These are phyloP conservation scores for Eragrostis nindensis DNA, from an alignment of 176 grass and related monocot species.

Conservation along the genomic window DNA sequence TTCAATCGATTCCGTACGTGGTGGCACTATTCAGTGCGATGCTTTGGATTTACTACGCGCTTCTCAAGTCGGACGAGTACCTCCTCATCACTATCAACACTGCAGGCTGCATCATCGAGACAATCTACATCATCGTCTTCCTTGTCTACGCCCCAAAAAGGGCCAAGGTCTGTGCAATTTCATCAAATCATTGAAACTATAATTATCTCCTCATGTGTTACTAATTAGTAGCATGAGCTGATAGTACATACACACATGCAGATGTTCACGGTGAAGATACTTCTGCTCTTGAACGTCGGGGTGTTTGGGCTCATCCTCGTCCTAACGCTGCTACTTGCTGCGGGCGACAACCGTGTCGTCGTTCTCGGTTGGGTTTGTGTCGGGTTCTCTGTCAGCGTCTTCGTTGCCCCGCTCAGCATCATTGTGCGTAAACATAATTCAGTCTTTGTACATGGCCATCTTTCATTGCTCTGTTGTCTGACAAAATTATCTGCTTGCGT, in stretches of 20 bases:
- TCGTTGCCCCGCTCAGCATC: slow-evolving; percentile 69
- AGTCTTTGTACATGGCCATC: too few relatives aligned
- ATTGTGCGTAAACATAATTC: slow-evolving; percentile 48
- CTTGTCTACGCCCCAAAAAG: slow-evolving; percentile 63
- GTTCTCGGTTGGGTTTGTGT: slow-evolving; percentile 86
- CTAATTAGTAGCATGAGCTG: too few relatives aligned
- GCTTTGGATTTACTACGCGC: slow-evolving; percentile 91
- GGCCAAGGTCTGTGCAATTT: slow-evolving; percentile 41
- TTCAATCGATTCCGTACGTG: slow-evolving; percentile 89
- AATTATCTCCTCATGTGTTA: background rate
- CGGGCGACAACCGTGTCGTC: slow-evolving; percentile 36
- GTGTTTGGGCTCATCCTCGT: slow-evolving; percentile 65
- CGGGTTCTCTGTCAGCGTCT: slow-evolving; percentile 71
- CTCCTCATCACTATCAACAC: slow-evolving; percentile 80
- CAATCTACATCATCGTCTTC: slow-evolving; percentile 67
- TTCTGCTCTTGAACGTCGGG: slow-evolving; percentile 60
- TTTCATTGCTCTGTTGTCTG: too few relatives aligned
- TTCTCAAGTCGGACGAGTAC: slow-evolving; percentile 56
- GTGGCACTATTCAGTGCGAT: slow-evolving; percentile 82
- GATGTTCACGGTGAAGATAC: slow-evolving; percentile 64
- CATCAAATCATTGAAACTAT: background rate
- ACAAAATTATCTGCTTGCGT: too few relatives aligned
- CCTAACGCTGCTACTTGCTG: slow-evolving; percentile 48
- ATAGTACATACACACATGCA: slow-evolving; percentile 15
- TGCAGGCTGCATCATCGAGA: slow-evolving; percentile 78